phyloP scores from a whole-genome alignment of 2,329 filamentous ascomycete species.

The Aspergillus uvarum region DNA sequence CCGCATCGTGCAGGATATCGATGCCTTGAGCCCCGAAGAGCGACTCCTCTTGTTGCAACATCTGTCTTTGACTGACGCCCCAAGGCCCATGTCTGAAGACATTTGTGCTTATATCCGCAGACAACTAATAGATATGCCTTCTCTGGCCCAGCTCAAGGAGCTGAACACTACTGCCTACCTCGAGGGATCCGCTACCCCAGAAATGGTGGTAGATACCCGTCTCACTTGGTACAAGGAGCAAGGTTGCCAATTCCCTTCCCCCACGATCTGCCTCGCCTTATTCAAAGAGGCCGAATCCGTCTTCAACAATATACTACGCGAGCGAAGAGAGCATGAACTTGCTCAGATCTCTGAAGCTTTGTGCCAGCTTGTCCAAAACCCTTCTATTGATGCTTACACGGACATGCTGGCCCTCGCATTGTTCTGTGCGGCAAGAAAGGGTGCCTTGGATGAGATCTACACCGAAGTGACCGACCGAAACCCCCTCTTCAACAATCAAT shows the following conservation, averaged over 20 bases:
- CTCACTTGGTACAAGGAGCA: constrained; percentile 46
- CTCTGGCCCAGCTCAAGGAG: constrained; percentile 41
- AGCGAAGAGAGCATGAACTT: constrained; percentile 36
- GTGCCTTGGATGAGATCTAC: constrained; percentile 62
- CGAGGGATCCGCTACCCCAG: constrained; percentile 36
- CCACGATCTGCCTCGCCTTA: constrained; percentile 33
- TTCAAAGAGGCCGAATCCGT: constrained; percentile 39
- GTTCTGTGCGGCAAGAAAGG: constrained; percentile 58
- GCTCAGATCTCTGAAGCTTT: constrained; percentile 41
- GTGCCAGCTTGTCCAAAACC: constrained; percentile 31
- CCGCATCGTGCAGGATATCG: constrained; percentile 44
- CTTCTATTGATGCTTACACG: constrained; percentile 46
- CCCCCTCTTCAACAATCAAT: constrained; percentile 60
- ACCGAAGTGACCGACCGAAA: constrained; percentile 63
- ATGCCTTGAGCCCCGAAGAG: constrained; percentile 45
- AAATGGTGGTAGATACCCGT: constrained; percentile 40
- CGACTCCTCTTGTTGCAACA: constrained; percentile 42
- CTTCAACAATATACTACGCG: constrained; percentile 30
- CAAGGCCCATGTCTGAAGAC: constrained; percentile 27
- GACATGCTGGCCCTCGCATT: constrained; percentile 59
- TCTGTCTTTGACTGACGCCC: constrained; percentile 30
- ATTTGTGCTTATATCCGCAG: constrained; percentile 36
- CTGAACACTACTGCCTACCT: constrained; percentile 44
- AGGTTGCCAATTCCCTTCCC: constrained; percentile 37
- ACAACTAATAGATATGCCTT: constrained; percentile 40